Evolutionary conservation across 2,329 filamentous ascomycete genomes (phyloP), one percentile per base, ranked within the genome.

Genomic region (Penicillium verrucosum): DNA sequence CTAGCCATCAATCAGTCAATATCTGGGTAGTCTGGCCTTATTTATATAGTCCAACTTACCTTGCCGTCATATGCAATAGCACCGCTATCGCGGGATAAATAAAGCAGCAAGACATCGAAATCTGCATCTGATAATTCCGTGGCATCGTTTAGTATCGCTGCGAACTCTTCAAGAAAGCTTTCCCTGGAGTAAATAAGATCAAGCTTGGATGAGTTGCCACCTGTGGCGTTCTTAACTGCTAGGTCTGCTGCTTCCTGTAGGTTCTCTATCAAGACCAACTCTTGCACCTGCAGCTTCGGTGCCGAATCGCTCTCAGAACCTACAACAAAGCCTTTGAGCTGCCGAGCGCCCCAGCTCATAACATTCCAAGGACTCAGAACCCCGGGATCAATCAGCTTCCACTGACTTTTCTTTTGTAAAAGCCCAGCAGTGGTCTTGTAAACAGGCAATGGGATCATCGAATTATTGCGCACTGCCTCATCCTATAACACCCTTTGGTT

Each of bases 261-360:
- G 66, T 87, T 88, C 55, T 79, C 80, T 42, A 81, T 69, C 44
- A 82, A 60, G 18, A 81, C 80, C 55, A 81, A 70, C 51, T 75
- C 72, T 53, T 75, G 77, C 11, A 65, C 68, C 50, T 72, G 74
- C 44, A 81, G 57, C 44, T 61, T 69, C 3, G 71, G 65, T 2
- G 69, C 65, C 11, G 65, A 68, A 14, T 71, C 70, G 30, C 54
- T 56, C 27, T 73, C 71, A 4, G 63, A 62, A 8, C 82, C 81
- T 3, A 81, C 70, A 4, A 92, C 75, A 34, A 75, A 59, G 1
- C 74, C 74, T 1, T 89, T 89, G 16, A 91, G 72, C 67, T 89
- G 86, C 52, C 83, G 82, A 59, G 92, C 73, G 0, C 89, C 86
- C 92, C 92, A 97, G 10, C 82, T 82, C 62, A 94, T 73, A 5